A percentile compares a stretch with the other conserved stretches of the same genome.
Evolutionary conservation across 148 eudicot genomes (phyloP).

Genomic region (Hydrangea macrophylla): DNA sequence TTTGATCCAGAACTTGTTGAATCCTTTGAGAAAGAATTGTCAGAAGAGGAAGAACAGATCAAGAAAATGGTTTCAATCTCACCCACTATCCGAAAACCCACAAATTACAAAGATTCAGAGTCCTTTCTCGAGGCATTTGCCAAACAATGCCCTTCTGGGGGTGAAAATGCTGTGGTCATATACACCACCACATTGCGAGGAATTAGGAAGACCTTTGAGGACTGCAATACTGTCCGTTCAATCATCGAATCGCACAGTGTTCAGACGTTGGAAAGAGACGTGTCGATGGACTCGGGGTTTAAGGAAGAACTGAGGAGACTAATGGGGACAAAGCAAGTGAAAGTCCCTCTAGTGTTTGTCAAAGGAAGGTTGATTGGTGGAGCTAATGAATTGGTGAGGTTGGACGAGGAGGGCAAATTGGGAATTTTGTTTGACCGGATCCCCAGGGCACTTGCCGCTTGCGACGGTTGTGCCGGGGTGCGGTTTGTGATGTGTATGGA

Average conservation of each 20-base stretch:
- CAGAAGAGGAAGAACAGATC: conserved; percentile 48
- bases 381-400: conserved; percentile 52
- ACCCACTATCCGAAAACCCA: conserved; percentile 12
- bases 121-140: conserved; percentile 32
- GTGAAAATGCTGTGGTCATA: conserved; percentile 54
- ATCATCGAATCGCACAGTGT: conserved; percentile 50
- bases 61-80: conserved; percentile 52
- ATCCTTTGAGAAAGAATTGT: conserved; percentile 44
- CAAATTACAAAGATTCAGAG: conserved; percentile 2
- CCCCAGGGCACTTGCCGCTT: conserved; percentile 29
- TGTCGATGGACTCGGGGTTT: conserved; percentile 85
- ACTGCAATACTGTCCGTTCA: conserved; percentile 57
- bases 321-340: conserved; percentile 55
- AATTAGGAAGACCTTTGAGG: conserved; percentile 94
- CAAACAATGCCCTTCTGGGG: conserved; percentile 57
- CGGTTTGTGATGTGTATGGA: conserved; percentile 77
- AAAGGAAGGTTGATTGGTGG: conserved; percentile 82
- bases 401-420: conserved; percentile 82
- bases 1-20: conserved; percentile 67
- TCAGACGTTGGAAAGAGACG: conserved; percentile 63
- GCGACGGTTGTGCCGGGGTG: conserved; percentile 67
- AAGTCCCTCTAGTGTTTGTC: conserved; percentile 70
- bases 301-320: conserved; percentile 71
- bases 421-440: conserved; percentile 52
- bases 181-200: conserved; percentile 89